Percentiles rank a stretch among this genome's conserved stretches.
Conservation (phyloP, 768 basidiomycete species). For the Pisolithus microcarpus region DNA sequence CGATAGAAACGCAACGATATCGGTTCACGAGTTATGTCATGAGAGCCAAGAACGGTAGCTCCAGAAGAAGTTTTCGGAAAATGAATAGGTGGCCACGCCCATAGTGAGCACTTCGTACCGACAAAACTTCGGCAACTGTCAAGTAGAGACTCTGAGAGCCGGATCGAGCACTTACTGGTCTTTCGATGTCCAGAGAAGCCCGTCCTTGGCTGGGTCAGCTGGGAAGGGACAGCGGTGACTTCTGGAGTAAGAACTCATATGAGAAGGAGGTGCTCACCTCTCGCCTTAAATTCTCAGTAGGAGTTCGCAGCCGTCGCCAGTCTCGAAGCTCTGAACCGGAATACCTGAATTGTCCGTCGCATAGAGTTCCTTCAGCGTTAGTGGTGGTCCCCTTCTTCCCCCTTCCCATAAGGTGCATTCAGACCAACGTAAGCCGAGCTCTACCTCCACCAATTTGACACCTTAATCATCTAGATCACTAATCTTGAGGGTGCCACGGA, state of each 20-base stretch:
- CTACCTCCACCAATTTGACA: constrained; percentile 31
- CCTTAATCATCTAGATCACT: constrained; percentile 34
- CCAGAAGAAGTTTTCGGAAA: constrained; percentile 44
- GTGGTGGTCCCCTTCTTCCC: constrained; percentile 10
- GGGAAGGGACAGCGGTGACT: not conserved
- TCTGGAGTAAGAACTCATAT: not conserved
- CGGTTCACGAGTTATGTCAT: constrained; percentile 38
- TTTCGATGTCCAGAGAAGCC: constrained; percentile 26
- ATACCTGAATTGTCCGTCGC: constrained; percentile 8
- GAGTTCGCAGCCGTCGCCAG: constrained; percentile 18
- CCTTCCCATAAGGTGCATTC: constrained; percentile 20
- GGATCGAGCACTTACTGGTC: constrained; percentile 18
- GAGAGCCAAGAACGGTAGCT: constrained; percentile 43
- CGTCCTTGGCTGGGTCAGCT: constrained; percentile 26
- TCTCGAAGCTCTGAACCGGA: constrained; percentile 8
- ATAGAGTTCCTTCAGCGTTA: constrained; percentile 35
- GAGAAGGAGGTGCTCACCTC: constrained; percentile 18
- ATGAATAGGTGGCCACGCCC: constrained; percentile 35
- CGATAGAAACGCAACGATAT: constrained; percentile 30
- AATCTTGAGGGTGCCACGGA: constrained; percentile 48
- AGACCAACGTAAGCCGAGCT: constrained; percentile 36
- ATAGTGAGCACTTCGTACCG: constrained; percentile 40
- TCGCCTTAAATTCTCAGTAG: constrained; percentile 36
- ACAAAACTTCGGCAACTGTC: constrained; percentile 29
- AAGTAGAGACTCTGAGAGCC: not conserved